Conservation (phyloP, 495 filamentous ascomycete genomes). For the Diplogelasinospora grovesii region DNA sequence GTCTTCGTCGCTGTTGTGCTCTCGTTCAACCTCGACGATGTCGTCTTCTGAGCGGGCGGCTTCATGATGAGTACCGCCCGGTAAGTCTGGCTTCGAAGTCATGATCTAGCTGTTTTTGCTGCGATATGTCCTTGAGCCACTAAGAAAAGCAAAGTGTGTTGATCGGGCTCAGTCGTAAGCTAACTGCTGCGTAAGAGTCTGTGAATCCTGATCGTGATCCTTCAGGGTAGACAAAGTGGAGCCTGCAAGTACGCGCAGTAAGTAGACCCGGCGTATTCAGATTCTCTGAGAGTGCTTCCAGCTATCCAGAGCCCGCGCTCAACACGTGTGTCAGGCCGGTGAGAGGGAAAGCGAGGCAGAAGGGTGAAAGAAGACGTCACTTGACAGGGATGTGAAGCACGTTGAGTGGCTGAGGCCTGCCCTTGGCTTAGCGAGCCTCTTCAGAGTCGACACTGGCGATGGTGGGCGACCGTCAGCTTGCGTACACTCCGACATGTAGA, state of each 20-base stretch:
- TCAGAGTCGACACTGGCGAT: too few relatives aligned
- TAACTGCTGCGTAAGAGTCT: too few relatives aligned
- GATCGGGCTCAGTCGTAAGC: too few relatives aligned
- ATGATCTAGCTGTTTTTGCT: too few relatives aligned
- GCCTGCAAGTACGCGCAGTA: not conserved
- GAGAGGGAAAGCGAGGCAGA: not conserved
- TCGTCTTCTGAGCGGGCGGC: constrained; percentile 1
- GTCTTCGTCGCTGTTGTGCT: constrained; percentile 2
- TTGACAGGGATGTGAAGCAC: not conserved
- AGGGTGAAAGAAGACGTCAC: constrained; percentile 2
- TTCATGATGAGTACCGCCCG: not conserved
- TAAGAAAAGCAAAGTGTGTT: too few relatives aligned
- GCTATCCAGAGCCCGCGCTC: not conserved
- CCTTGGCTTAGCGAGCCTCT: too few relatives aligned
- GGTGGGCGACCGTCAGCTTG: too few relatives aligned
- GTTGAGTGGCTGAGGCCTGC: too few relatives aligned
- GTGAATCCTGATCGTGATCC: not conserved
- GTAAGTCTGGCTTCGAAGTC: not conserved
- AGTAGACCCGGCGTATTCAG: not conserved
- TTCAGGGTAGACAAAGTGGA: not conserved
- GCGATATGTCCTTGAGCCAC: too few relatives aligned
- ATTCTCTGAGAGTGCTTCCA: not conserved
- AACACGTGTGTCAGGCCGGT: not conserved
- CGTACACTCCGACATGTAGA: too few relatives aligned
- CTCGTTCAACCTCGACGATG: constrained; percentile 1